phyloP scores from a whole-genome alignment of 441 rosid genomes.

The Pelargonium citronellum region DNA sequence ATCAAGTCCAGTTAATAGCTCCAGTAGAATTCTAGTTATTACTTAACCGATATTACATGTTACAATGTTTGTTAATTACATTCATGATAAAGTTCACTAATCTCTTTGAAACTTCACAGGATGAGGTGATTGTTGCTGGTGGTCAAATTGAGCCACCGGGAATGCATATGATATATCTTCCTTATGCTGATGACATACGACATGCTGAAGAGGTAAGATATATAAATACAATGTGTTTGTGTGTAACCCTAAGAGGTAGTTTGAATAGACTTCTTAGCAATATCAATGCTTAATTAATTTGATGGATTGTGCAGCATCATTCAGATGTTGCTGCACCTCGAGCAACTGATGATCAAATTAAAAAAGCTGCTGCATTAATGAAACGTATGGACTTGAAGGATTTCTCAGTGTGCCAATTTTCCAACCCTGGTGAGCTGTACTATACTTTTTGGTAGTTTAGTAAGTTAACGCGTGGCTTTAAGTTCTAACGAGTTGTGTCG shows the following conservation, averaged over 20 bases:
- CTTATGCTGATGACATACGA: constrained; percentile 83
- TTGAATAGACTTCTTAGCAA: constrained; percentile 19
- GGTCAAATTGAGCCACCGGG: constrained; percentile 95
- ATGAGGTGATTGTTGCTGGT: constrained; percentile 59
- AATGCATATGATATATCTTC: constrained; percentile 93
- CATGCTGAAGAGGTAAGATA: constrained; percentile 66
- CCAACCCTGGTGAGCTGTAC: constrained; percentile 44
- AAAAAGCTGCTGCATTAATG: constrained; percentile 60
- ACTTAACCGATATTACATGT: constrained; percentile 5
- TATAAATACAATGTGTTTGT: background rate
- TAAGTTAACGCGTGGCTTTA: constrained; percentile 1
- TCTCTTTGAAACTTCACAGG: constrained; percentile 43
- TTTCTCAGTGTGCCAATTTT: constrained; percentile 44
- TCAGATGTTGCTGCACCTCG: constrained; percentile 42
- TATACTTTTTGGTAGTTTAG: constrained; percentile 3
- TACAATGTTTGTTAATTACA: constrained; percentile 12
- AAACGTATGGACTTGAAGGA: constrained; percentile 64
- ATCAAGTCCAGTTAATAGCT: background rate
- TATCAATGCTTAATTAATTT: constrained; percentile 21
- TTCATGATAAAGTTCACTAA: constrained; percentile 6
- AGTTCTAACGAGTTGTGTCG: background rate
- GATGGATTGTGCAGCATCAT: constrained; percentile 44
- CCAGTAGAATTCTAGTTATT: background rate
- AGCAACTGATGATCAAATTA: constrained; percentile 68
- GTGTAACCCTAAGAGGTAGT: constrained; percentile 15